phyloP scores from a whole-genome alignment of 2,329 filamentous ascomycete genomes.

The Cryphonectria parasitica region DNA sequence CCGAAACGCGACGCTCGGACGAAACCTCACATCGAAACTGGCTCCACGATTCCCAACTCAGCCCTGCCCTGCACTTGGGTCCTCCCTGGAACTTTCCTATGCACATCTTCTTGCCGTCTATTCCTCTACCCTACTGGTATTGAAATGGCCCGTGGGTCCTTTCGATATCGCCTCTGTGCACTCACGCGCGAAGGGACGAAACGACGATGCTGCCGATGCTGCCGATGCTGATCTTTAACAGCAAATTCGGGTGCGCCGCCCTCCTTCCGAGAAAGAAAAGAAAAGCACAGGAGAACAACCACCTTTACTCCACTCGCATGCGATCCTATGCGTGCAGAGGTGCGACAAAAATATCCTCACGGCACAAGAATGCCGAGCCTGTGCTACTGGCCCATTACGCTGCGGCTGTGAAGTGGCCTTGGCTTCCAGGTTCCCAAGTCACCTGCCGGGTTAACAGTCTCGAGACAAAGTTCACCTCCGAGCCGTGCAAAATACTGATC shows the following conservation, averaged over 20 bases:
- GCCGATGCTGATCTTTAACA: not conserved
- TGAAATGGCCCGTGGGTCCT: not conserved
- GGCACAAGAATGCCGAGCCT: not conserved
- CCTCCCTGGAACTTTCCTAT: not conserved
- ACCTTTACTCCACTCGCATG: not conserved
- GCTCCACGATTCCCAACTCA: slow-evolving; percentile 5
- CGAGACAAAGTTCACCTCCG: not conserved
- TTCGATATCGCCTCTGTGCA: not conserved
- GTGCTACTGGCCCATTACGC: not conserved
- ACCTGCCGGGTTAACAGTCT: not conserved
- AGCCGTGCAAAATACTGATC: not conserved
- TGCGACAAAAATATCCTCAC: not conserved
- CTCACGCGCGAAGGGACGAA: slow-evolving; percentile 12
- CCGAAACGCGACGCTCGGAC: slow-evolving; percentile 25
- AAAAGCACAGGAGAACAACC: too few species aligned
- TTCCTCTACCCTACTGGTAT: not conserved
- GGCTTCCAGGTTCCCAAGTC: not conserved
- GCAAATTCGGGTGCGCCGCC: not conserved
- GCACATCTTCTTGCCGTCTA: slow-evolving; percentile 18
- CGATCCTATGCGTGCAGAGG: not conserved
- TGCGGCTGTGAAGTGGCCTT: not conserved
- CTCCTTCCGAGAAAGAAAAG: not conserved
- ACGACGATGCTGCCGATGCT: slow-evolving; percentile 7
- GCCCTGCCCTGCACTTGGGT: not conserved
- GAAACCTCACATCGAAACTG: slow-evolving; percentile 26